phyloP scores from a whole-genome alignment of 495 filamentous ascomycete genomes.

The Penicillium ochrochloron region DNA sequence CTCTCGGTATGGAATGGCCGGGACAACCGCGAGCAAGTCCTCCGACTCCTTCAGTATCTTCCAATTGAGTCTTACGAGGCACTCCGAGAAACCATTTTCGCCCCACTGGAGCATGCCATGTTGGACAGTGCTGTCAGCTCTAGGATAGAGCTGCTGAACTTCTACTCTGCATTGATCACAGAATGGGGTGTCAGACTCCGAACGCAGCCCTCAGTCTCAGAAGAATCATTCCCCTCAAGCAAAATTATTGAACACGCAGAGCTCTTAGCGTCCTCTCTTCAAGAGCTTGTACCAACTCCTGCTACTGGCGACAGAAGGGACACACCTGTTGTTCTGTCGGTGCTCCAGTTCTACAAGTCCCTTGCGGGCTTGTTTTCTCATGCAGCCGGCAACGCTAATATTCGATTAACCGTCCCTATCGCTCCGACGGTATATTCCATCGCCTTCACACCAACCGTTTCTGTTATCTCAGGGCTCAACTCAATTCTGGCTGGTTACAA shows the following conservation, averaged over 20 bases:
- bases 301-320: slow-evolving; percentile 15
- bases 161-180: slow-evolving; percentile 72
- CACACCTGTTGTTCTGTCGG: slow-evolving; percentile 39
- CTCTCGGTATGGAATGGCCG: slow-evolving; percentile 71
- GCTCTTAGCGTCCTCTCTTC: slow-evolving; percentile 62
- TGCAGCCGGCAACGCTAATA: slow-evolving; percentile 48
- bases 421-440: slow-evolving; percentile 72
- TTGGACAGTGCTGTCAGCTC: slow-evolving; percentile 55
- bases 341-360: slow-evolving; percentile 73
- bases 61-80: slow-evolving; percentile 64
- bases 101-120: slow-evolving; percentile 61
- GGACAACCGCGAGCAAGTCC: slow-evolving; percentile 59
- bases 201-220: slow-evolving; percentile 29
- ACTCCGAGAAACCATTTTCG: slow-evolving; percentile 50
- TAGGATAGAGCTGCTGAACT: slow-evolving; percentile 61
- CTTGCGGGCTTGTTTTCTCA: slow-evolving; percentile 60
- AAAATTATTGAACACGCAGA: slow-evolving; percentile 62
- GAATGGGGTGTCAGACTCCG: slow-evolving; percentile 64
- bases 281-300: slow-evolving; percentile 50
- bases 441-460: slow-evolving; percentile 64
- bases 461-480: slow-evolving; percentile 72
- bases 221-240: slow-evolving; percentile 46
- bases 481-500: slow-evolving; percentile 71
- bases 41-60: slow-evolving; percentile 67
- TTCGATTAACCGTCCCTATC: slow-evolving; percentile 70